Evolutionary conservation across 106 monocot genomes (phyloP).

Genomic region (Allium fistulosum): DNA sequence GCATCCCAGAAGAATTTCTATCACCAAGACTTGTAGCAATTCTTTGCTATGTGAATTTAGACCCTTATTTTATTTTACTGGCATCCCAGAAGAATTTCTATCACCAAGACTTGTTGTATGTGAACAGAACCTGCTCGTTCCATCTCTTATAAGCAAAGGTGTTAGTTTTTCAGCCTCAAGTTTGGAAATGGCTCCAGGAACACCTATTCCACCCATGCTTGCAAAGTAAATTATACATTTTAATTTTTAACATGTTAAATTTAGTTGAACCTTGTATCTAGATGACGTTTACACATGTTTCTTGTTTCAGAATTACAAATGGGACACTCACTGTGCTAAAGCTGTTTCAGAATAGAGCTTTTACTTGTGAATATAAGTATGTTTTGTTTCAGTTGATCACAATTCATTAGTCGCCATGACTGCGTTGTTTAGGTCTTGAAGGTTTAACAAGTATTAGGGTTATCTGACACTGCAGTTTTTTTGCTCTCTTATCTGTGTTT

Average conservation of each 20-base stretch:
- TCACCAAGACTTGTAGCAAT: not conserved
- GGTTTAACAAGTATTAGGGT: no score
- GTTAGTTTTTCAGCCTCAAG: slow-evolving; percentile 58
- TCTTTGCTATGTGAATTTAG: not conserved
- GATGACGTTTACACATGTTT: slow-evolving; percentile 3
- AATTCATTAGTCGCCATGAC: no score
- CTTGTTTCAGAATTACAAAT: slow-evolving; percentile 77
- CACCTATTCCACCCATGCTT: slow-evolving; percentile 93
- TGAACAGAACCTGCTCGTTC: slow-evolving; percentile 81
- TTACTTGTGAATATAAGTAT: slow-evolving; percentile 99
- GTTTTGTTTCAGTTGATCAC: slow-evolving; percentile 4
- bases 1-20: not conserved
- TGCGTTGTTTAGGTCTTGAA: no score
- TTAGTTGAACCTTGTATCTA: slow-evolving; percentile 1
- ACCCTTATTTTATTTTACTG: no score
- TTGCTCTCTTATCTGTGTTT: no score
- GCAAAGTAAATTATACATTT: slow-evolving; percentile 42
- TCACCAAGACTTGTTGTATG: not conserved
- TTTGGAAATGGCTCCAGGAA: slow-evolving; percentile 66
- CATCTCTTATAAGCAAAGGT: slow-evolving; percentile 66
- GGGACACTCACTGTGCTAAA: slow-evolving; percentile 58
- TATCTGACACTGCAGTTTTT: no score
- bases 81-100: not conserved
- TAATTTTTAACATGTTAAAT: not conserved
- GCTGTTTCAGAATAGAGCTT: slow-evolving; percentile 61